phyloP scores from a whole-genome alignment of 1,284 basidiomycete species.

The Leccinum insigne region DNA sequence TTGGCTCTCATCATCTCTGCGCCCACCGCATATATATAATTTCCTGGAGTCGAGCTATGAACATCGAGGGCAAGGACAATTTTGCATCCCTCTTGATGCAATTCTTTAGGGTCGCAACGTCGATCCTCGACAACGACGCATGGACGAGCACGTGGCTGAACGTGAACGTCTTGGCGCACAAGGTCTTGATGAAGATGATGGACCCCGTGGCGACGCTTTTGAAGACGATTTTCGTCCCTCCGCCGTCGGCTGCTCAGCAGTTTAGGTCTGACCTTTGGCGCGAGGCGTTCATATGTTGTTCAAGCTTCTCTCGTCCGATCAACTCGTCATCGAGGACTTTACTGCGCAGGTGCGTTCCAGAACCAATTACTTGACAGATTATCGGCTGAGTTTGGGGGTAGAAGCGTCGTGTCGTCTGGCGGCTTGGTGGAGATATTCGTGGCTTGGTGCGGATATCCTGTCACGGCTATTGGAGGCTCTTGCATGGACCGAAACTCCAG shows the following conservation, averaged over 20 bases:
- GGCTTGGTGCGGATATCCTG: slow-evolving; percentile 84
- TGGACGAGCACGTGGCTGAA: slow-evolving; percentile 95
- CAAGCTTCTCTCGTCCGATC: slow-evolving; percentile 85
- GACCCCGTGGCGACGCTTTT: slow-evolving; percentile 80
- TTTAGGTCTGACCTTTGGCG: slow-evolving; percentile 87
- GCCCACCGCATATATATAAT: slow-evolving; percentile 71
- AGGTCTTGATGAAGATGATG: slow-evolving; percentile 87
- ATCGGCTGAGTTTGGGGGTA: slow-evolving; percentile 37
- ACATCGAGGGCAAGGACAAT: slow-evolving; percentile 82
- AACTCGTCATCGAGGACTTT: slow-evolving; percentile 93
- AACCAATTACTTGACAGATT: slow-evolving; percentile 1
- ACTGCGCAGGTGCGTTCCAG: slow-evolving; percentile 71
- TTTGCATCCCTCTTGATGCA: slow-evolving; percentile 71
- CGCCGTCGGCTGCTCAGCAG: slow-evolving; percentile 55
- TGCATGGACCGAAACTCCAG: slow-evolving; percentile 68
- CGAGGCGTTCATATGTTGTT: slow-evolving; percentile 83
- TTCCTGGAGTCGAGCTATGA: slow-evolving; percentile 83
- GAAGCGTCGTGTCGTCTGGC: slow-evolving; percentile 95
- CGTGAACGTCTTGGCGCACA: slow-evolving; percentile 88
- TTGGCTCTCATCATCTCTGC: slow-evolving; percentile 82
- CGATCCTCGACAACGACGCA: slow-evolving; percentile 86
- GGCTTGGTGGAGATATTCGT: slow-evolving; percentile 92
- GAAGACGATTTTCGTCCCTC: slow-evolving; percentile 82
- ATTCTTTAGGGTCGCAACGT: slow-evolving; percentile 82
- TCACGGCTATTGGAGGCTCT: slow-evolving; percentile 87